Conservation (phyloP, 23 red algal genomes). For the Gracilaria gracilis region DNA sequence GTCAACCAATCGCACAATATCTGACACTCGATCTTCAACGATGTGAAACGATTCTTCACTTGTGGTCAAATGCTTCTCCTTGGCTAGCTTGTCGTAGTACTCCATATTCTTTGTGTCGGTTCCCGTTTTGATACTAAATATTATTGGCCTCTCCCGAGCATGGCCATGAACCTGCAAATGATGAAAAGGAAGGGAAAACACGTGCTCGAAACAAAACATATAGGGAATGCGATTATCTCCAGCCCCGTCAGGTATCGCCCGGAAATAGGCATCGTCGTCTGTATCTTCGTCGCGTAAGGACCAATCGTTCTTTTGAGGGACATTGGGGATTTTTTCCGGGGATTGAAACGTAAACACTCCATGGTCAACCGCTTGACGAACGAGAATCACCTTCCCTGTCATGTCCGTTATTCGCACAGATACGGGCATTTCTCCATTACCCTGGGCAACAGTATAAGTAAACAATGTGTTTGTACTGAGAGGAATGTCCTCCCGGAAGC, state of each 20-base stretch:
- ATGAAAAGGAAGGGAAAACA: conserved; percentile 22
- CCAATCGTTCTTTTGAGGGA: conserved; percentile 50
- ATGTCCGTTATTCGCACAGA: conserved; percentile 39
- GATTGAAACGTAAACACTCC: conserved; percentile 65
- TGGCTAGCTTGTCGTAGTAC: conserved; percentile 71
- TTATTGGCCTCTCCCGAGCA: conserved; percentile 31
- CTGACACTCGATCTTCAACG: conserved; percentile 63
- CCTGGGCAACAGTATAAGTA: conserved; percentile 67
- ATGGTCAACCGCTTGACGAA: conserved; percentile 44
- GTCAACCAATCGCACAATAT: conserved; percentile 70
- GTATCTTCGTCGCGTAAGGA: conserved; percentile 38
- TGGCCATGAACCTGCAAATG: conserved; percentile 10
- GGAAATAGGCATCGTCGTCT: conserved; percentile 49
- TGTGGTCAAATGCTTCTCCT: conserved; percentile 47
- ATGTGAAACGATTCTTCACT: conserved; percentile 56
- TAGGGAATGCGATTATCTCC: conserved; percentile 54
- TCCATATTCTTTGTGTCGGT: conserved; percentile 27
- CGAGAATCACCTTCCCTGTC: conserved; percentile 13
- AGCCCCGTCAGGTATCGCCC: conserved; percentile 24
- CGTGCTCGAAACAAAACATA: conserved; percentile 68
- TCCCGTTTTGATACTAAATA: conserved; percentile 53
- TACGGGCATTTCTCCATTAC: conserved; percentile 55
- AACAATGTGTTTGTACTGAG: conserved; percentile 40
- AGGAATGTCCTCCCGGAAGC: conserved; percentile 63
- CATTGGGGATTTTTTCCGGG: conserved; percentile 33